A percentile compares a stretch with the other conserved stretches of the same genome.
Conservation (phyloP, 345 rosid genomes). For the Eucalyptus pauciflora region DNA sequence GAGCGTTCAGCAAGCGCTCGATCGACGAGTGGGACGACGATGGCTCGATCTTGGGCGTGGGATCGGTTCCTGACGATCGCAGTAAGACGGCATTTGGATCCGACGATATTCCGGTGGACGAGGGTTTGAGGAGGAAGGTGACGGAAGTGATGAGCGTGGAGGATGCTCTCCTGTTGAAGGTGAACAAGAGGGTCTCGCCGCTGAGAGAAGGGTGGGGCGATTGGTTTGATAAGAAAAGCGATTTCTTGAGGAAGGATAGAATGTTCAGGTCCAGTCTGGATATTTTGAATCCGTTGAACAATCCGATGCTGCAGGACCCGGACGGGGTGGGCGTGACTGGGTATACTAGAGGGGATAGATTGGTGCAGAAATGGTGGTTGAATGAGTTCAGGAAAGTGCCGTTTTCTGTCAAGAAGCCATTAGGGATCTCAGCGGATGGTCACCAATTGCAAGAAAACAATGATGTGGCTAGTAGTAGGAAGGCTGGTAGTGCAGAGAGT, state of each 20-base stretch:
- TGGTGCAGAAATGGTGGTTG: slow-evolving; percentile 58
- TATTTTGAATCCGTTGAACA: slow-evolving; percentile 66
- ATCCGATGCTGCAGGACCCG: slow-evolving; percentile 90
- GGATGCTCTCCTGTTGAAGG: slow-evolving; percentile 64
- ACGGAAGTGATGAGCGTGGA: slow-evolving; percentile 51
- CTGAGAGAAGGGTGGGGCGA: slow-evolving; percentile 92
- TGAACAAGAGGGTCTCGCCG: slow-evolving; percentile 41
- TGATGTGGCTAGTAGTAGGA: slow-evolving; percentile 2
- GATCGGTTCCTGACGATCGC: slow-evolving; percentile 11
- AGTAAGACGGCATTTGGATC: slow-evolving; percentile 52
- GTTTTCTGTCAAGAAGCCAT: slow-evolving; percentile 53
- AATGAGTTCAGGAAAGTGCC: slow-evolving; percentile 54
- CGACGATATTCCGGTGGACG: slow-evolving; percentile 75
- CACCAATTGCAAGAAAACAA: neutral
- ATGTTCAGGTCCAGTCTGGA: slow-evolving; percentile 80
- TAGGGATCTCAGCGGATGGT: slow-evolving; percentile 20
- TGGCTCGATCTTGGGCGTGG: slow-evolving; percentile 12
- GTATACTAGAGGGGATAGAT: slow-evolving; percentile 66
- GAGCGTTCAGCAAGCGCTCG: slow-evolving; percentile 49
- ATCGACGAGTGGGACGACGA: slow-evolving; percentile 92
- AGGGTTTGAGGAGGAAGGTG: slow-evolving; percentile 58
- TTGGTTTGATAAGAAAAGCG: slow-evolving; percentile 92
- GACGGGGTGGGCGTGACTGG: slow-evolving; percentile 71
- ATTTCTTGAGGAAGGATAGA: slow-evolving; percentile 71
- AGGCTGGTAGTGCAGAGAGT: neutral